Conservation (phyloP, 306 rosid genomes). For the Glycine soja region DNA sequence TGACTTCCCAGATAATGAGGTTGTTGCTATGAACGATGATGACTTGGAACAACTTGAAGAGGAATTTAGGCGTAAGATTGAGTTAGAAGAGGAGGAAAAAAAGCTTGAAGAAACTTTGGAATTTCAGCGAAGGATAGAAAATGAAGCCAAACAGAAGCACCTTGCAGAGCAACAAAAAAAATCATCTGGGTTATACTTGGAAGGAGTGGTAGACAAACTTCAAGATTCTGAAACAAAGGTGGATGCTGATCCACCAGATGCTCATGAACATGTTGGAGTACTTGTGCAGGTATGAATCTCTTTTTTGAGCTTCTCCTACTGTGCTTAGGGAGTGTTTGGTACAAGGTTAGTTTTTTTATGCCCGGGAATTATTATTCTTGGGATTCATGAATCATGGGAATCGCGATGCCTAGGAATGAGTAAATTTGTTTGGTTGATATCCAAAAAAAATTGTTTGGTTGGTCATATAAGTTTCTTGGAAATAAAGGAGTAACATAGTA, state of each 20-base stretch:
- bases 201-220: constrained; percentile 53
- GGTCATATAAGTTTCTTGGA: too few species aligned
- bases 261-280: constrained; percentile 47
- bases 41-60: constrained; percentile 76
- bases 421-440: too few species aligned
- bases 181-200: constrained; percentile 55
- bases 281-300: constrained; percentile 58
- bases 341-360: too few species aligned
- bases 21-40: constrained; percentile 56
- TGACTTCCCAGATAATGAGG: constrained; percentile 65
- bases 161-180: constrained; percentile 90
- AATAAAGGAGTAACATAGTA: too few species aligned
- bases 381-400: too few species aligned
- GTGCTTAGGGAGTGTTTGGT: neutral
- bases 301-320: constrained; percentile 29
- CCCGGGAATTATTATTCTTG: too few species aligned
- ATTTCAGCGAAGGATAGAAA: constrained; percentile 84
- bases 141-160: constrained; percentile 94
- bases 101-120: constrained; percentile 94
- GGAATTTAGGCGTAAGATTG: constrained; percentile 77
- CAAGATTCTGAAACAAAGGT: constrained; percentile 51
- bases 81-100: constrained; percentile 92
- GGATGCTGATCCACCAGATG: constrained; percentile 55
- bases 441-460: too few species aligned
- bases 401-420: too few species aligned